Base-by-base conservation (phyloP, 768 basidiomycete genomes). In the Suillus cothurnatus region DNA sequence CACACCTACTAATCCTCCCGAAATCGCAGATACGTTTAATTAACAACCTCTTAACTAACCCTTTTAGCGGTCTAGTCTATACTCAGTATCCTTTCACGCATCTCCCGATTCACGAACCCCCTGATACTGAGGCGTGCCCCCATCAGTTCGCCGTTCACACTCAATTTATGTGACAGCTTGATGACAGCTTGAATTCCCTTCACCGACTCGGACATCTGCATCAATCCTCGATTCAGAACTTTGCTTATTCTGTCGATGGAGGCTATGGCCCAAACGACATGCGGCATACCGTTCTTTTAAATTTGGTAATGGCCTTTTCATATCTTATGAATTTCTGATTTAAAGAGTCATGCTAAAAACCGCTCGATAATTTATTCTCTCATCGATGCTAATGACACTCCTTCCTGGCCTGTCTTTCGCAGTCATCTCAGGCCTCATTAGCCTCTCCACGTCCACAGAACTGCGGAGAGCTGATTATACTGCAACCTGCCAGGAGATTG, bases 401-500 rank as follows among this genome's bases (percentile, higher is more conserved):
- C 15, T 57, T 23, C 14, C 14, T 23, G 4, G n/a, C 3, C 56
- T 56, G n/a, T n/a, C 14, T 36, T 57, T 57, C 34, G 34, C 34
- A 57, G 32, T 23, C n/a, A 12, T 57, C 34, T 36, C 55, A 15
- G 55, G 26, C 17, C 50, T 52, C 50, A 52, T 17, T 19, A 17
- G 50, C 50, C 50, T 52, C 26, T 52, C 28, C 28, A 8, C 2
- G 2, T 28, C 55, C 14, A 57, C 34, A 23, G 32, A 36, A 8
- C 14, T 36, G 34, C 34, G 4, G 55, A 36, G n/a, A 23, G n/a
- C 34, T 36, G 34, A 57, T 14, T 57, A 57, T 23, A 36, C n/a
- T n/a, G 23, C 47, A 1, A 61, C 62, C 5, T 85, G 85, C 67
- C 39, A 69, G 41, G 72, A 78, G 38, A 85, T 85, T 15, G 69